Percentiles rank a stretch among this genome's conserved stretches.
Evolutionary conservation across 306 rosid species (phyloP).

Genomic region (Cucumis hystrix): DNA sequence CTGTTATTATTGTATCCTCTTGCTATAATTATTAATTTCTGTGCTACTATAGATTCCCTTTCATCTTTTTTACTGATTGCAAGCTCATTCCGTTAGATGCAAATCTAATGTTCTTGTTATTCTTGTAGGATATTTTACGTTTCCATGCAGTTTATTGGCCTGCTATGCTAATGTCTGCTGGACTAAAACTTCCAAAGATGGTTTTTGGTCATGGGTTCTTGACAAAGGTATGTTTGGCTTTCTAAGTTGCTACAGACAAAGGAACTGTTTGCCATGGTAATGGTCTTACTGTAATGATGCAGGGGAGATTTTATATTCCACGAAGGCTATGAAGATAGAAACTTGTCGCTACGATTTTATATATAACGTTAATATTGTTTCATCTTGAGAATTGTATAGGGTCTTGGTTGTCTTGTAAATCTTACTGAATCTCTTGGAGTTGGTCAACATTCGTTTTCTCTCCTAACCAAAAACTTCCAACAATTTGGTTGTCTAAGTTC

Average conservation of each 20-base stretch:
- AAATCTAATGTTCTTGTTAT: not conserved
- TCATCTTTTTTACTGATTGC: not conserved
- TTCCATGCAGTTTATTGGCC: conserved; percentile 99
- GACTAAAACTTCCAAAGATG: conserved; percentile 78
- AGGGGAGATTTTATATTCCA: not conserved
- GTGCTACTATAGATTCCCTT: not conserved
- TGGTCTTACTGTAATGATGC: not conserved
- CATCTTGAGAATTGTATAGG: not conserved
- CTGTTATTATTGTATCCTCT: not conserved
- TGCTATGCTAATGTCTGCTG: conserved; percentile 96
- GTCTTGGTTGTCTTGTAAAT: not conserved
- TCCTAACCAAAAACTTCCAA: not conserved
- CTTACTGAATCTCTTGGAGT: not conserved
- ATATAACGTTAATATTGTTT: not conserved
- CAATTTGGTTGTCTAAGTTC: not conserved
- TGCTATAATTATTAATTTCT: not conserved
- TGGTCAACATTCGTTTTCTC: not conserved
- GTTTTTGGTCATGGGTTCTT: conserved; percentile 96
- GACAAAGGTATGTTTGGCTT: conserved; percentile 58
- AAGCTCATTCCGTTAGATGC: conserved; percentile 2
- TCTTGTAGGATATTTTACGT: conserved; percentile 80
- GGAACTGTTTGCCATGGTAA: not conserved
- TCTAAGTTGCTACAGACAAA: not conserved
- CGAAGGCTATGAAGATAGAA: not conserved
- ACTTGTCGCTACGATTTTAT: not conserved